Evolutionary conservation across 2,329 filamentous ascomycete genomes (phyloP), one percentile per base, ranked within the genome.

Genomic region (Cadophora malorum): DNA sequence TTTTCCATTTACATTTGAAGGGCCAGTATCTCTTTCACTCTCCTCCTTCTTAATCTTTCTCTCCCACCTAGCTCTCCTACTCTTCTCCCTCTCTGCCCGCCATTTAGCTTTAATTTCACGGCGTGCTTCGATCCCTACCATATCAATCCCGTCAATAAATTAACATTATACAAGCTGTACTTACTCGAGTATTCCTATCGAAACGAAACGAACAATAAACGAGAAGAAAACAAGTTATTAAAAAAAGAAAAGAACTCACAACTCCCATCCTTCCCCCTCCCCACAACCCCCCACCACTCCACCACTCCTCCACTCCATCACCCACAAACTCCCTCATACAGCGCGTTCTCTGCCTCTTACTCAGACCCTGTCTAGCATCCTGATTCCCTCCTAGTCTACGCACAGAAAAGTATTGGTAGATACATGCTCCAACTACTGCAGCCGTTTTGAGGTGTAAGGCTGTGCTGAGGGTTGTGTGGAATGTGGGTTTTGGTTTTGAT

Each of bases 61-160:
- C 25, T 56, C 4, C 25, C 19, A 56, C 14, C 16, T 33, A 2
- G 23, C 31, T 33, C 28, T 56, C 4, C 52, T 31, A 33, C 19
- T 7, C 31, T 35, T 56, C 52, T 56, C 28, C 19, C 12, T 56
- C 31, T 56, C 25, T 31, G 31, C 25, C 16, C 52, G 25, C 52
- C 52, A 56, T 21, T 33, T 31, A n/a, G 25, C 52, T 21, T 56
- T 56, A 25, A 56, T 19, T 1, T 56, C 14, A 19, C 52, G 31
- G 9, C 52, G 52, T 19, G 31, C 52, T 56, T 56, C 52, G 31
- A 56, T 35, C 52, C 52, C 52, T n/a, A n/a, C n/a, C n/a, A n/a
- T n/a, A n/a, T n/a, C n/a, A n/a, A n/a, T n/a, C n/a, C n/a, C n/a
- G n/a, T n/a, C n/a, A n/a, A n/a, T n/a, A n/a, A n/a, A n/a, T n/a